Evolutionary conservation across 2,329 filamentous ascomycete species (phyloP).

Genomic region (Orbilia brochopaga): DNA sequence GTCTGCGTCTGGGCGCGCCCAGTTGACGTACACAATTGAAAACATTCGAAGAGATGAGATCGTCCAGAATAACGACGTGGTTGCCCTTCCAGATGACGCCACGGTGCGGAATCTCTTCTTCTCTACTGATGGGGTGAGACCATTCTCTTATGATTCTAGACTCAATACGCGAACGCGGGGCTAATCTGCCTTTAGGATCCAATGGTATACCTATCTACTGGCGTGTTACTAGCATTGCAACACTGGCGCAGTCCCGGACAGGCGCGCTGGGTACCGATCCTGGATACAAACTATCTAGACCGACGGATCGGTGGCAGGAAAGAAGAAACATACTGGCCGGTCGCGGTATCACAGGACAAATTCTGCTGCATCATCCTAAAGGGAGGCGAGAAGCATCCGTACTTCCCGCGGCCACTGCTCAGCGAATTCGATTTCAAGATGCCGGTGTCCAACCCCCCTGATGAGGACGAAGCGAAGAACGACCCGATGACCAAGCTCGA

Average conservation of each 20-base stretch:
- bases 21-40: slow-evolving; percentile 87
- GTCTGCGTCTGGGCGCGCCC: slow-evolving; percentile 75
- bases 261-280: slow-evolving; percentile 86
- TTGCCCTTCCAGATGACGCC: slow-evolving; percentile 77
- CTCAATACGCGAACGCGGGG: slow-evolving; percentile 31
- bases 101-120: slow-evolving; percentile 86
- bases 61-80: slow-evolving; percentile 91
- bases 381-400: slow-evolving; percentile 76
- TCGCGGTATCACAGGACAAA: slow-evolving; percentile 85
- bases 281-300: slow-evolving; percentile 83
- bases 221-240: slow-evolving; percentile 82
- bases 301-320: slow-evolving; percentile 85
- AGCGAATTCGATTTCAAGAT: slow-evolving; percentile 93
- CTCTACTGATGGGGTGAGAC: slow-evolving; percentile 80
- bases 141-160: slow-evolving; percentile 1
- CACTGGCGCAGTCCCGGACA: slow-evolving; percentile 88
- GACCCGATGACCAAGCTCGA: slow-evolving; percentile 68
- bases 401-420: slow-evolving; percentile 86
- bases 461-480: slow-evolving; percentile 56
- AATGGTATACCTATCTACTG: slow-evolving; percentile 92
- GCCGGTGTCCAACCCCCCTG: slow-evolving; percentile 67
- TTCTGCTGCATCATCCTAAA: slow-evolving; percentile 99
- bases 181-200: slow-evolving; percentile 69
- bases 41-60: slow-evolving; percentile 92
- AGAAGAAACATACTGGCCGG: slow-evolving; percentile 89